A percentile compares a stretch with the other conserved stretches of the same genome.
These are phyloP conservation scores for Scalesia atractyloides DNA, from an alignment of 129 eudicot species.

Conservation along the genomic window DNA sequence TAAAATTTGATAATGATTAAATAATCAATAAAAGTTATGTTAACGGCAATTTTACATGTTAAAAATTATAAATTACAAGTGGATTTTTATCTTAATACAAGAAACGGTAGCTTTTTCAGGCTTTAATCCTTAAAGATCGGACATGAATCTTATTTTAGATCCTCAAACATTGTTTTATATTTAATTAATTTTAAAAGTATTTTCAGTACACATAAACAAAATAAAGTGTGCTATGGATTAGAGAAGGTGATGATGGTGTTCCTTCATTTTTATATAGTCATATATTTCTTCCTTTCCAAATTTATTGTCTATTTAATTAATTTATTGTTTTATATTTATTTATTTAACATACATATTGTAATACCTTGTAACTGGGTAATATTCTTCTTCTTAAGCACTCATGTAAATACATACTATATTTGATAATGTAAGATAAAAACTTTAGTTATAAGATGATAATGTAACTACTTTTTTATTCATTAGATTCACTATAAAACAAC, in stretches of 20 bases:
- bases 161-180: slow-evolving; percentile 15
- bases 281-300: no score
- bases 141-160: slow-evolving; percentile 40
- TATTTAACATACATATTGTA: background rate
- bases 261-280: background rate
- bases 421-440: no score
- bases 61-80: background rate
- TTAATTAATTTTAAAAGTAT: background rate
- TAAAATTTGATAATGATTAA: no score
- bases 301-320: no score
- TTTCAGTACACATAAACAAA: slow-evolving; percentile 15
- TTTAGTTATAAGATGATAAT: no score
- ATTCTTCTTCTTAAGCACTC: background rate
- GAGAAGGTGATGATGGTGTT: slow-evolving; percentile 36
- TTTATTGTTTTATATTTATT: background rate
- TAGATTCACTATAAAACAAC: no score
- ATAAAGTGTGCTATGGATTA: slow-evolving; percentile 33
- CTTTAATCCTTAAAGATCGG: slow-evolving; percentile 44
- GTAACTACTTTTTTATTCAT: no score
- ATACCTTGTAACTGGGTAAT: background rate
- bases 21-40: no score
- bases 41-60: no score
- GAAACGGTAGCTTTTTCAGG: slow-evolving; percentile 24
- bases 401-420: no score
- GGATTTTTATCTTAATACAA: background rate